Evolutionary conservation across 164 flowering plant species (phyloP).

Genomic region (Santalum album): DNA sequence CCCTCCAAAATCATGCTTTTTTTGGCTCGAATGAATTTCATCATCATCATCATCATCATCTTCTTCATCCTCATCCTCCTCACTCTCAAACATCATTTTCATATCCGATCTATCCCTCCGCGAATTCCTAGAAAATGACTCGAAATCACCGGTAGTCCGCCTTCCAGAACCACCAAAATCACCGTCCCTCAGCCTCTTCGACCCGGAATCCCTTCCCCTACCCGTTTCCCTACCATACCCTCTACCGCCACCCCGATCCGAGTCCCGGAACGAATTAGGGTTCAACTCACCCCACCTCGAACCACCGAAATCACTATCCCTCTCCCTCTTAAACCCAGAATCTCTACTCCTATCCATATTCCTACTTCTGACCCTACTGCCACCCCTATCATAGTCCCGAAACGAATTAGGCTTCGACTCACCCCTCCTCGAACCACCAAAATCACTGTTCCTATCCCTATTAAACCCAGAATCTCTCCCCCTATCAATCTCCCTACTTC

Average conservation of each 20-base stretch:
- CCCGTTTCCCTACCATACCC: neutral
- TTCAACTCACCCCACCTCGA: conserved; percentile 47
- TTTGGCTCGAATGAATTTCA: neutral
- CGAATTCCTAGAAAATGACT: conserved; percentile 11
- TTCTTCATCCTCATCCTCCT: conserved; percentile 7
- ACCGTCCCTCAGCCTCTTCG: neutral
- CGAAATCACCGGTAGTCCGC: too few relatives aligned
- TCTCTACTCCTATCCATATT: neutral
- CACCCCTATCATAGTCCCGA: neutral
- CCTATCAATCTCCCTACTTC: neutral
- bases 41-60: conserved; percentile 9
- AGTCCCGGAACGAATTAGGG: conserved; percentile 26
- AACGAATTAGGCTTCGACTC: neutral
- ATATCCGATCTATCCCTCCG: neutral
- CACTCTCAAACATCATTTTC: neutral
- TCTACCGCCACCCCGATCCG: conserved; percentile 7
- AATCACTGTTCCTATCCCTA: neutral
- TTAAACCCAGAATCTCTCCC: neutral
- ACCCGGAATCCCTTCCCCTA: neutral
- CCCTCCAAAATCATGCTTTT: neutral
- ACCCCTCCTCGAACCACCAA: conserved; percentile 9
- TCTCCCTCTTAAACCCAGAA: too few relatives aligned
- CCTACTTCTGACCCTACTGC: neutral
- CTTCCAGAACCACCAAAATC: conserved; percentile 6
- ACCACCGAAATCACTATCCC: conserved; percentile 10